Base-by-base conservation (phyloP, 176 grass and related monocot genomes). In the Rhynchospora pubera region DNA sequence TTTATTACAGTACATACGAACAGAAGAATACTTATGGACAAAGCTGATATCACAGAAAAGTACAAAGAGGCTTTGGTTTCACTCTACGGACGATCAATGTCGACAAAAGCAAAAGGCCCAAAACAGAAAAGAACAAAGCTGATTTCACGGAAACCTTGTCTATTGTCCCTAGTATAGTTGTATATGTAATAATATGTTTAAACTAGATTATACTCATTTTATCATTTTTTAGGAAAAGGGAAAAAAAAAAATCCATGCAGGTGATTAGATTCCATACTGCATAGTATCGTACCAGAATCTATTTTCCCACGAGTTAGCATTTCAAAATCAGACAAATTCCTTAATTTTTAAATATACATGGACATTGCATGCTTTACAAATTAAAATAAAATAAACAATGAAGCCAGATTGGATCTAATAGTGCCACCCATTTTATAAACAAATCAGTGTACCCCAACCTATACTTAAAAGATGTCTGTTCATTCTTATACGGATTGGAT, bases 51-150 rank as follows among this genome's bases (percentile, higher is more conserved):
- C 34, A 39, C 34, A 39, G 34, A 39, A 47, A 24, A 24, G 14
- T 68, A 68, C 13, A 16, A 34, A 39, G 12, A 42, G 32, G 28
- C 63, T 32, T 16, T 43, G 22, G 45, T 52, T 12, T 51, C 5
- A 12, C 22, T 11, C 62, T 65, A 39, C 4, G 5, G 18, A 46
- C 12, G 68, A 22, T 14, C 45, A 11, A 23, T 47, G 19, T 51
- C 24, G 70, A 52, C 70, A 74, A 74, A 74, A 15, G 70, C 45
- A 74, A 74, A 74, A 50, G 46, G 44, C 26, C 22, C 69, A 74
- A 50, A 50, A 45, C 16, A 72, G 28, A 1, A 74, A 52, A 52
- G 6, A 47, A 39, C 34, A 39, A 39, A 45, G 52, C 70, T 52
- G 46, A 74, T 74, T 74, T 21, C 70, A 52, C 15, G 39, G 69